A percentile compares a stretch with the other conserved stretches of the same genome.
phyloP scores from a whole-genome alignment of 495 filamentous ascomycete species.

The Hyphodiscus hymeniophilus region DNA sequence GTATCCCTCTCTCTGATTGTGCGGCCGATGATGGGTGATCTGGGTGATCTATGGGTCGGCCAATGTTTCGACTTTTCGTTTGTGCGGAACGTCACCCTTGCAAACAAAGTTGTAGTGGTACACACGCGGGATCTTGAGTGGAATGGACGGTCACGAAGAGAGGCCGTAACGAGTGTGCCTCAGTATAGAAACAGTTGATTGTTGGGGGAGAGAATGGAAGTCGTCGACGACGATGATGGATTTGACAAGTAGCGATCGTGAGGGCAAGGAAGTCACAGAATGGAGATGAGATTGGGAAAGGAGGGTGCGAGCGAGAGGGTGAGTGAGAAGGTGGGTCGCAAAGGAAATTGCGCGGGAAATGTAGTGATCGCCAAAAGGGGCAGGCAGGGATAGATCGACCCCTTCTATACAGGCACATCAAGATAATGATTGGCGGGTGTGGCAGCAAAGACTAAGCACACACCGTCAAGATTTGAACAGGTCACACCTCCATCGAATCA shows the following conservation, averaged over 20 bases:
- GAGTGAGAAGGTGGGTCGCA: background rate
- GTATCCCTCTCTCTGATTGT: too few relatives aligned
- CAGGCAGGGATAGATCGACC: too few relatives aligned
- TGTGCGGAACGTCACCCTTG: conserved; percentile 1
- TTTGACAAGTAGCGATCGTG: background rate
- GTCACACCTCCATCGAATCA: too few relatives aligned
- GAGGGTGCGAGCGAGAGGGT: background rate
- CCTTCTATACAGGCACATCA: too few relatives aligned
- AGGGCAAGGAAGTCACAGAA: background rate
- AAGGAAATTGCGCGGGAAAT: background rate
- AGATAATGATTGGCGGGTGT: too few relatives aligned
- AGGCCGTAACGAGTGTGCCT: conserved; percentile 25
- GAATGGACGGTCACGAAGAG: background rate
- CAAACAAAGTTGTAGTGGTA: background rate
- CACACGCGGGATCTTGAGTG: background rate
- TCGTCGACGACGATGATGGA: conserved; percentile 14
- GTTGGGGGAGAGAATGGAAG: conserved; percentile 7
- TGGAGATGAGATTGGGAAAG: background rate
- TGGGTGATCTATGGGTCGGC: background rate
- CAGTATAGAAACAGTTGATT: background rate
- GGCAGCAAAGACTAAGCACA: too few relatives aligned
- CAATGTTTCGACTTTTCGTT: background rate
- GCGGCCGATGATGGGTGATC: background rate
- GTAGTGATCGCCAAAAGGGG: too few relatives aligned
- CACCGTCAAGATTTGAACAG: too few relatives aligned